Conservation (phyloP, 2,329 filamentous ascomycete species). For the Samsoniella hepiali region DNA sequence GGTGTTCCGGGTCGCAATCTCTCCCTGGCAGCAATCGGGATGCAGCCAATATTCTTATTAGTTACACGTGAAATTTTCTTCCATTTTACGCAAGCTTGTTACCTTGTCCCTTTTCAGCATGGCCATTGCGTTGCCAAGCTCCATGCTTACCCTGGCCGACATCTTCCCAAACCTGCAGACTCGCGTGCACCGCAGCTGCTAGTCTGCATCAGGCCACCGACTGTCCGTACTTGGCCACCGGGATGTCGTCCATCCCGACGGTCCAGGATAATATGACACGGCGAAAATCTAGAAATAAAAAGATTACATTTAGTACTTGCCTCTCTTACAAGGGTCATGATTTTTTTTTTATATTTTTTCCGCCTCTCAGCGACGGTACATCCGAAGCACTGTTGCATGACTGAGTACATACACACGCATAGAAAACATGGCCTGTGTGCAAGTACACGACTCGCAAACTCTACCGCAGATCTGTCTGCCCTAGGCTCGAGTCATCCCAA, state of each 20-base stretch:
- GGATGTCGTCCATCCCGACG: background rate
- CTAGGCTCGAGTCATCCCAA: background rate
- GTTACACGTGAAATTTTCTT: background rate
- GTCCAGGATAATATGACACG: background rate
- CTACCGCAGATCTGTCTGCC: background rate
- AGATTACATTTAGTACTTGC: background rate
- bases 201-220: slow-evolving; percentile 12
- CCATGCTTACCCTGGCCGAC: background rate
- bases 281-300: background rate
- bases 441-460: background rate
- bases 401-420: background rate
- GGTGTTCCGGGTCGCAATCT: too few relatives aligned
- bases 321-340: background rate
- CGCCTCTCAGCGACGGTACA: background rate
- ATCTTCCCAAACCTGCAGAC: background rate
- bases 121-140: slow-evolving; percentile 2
- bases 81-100: background rate
- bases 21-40: too few relatives aligned
- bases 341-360: background rate
- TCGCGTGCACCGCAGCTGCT: background rate
- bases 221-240: background rate
- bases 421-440: background rate
- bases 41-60: background rate
- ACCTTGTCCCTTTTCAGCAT: background rate
- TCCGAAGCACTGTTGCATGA: background rate